Evolutionary conservation across 768 basidiomycete species (phyloP).

Genomic region (Neoboletus magnificus): DNA sequence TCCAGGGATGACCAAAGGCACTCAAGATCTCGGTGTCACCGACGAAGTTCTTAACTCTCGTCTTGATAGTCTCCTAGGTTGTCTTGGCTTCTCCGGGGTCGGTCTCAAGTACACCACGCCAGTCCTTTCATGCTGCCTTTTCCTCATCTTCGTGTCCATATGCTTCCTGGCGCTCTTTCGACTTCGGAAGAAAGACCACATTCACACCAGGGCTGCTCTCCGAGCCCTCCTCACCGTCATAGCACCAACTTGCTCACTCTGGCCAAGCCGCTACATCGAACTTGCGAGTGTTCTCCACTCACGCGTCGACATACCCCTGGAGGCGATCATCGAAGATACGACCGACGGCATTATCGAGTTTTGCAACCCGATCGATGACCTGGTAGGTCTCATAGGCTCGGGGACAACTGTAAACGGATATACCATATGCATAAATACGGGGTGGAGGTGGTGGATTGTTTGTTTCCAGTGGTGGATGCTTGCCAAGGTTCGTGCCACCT

Average conservation of each 20-base stretch:
- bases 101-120: neutral
- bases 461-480: conserved; percentile 35
- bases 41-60: neutral
- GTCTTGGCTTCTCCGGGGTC: neutral
- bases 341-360: conserved; percentile 43
- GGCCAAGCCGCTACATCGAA: conserved; percentile 38
- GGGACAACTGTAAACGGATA: conserved; percentile 38
- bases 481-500: conserved; percentile 19
- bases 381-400: conserved; percentile 36
- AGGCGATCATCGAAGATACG: conserved; percentile 36
- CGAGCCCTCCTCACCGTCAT: conserved; percentile 41
- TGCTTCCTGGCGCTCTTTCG: conserved; percentile 9
- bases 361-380: conserved; percentile 37
- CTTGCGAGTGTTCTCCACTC: conserved; percentile 27
- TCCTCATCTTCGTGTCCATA: conserved; percentile 5
- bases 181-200: conserved; percentile 6
- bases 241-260: conserved; percentile 43
- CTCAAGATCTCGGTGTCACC: neutral
- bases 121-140: conserved; percentile 4
- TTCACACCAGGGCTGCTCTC: conserved; percentile 21
- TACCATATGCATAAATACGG: conserved; percentile 33
- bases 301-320: conserved; percentile 32
- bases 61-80: neutral
- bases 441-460: conserved; percentile 32
- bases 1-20: conserved; percentile 6